Percentiles rank a stretch among this genome's conserved stretches.
Evolutionary conservation across 257 asterid species (phyloP).

Genomic region (Thymus quinquecostatus): DNA sequence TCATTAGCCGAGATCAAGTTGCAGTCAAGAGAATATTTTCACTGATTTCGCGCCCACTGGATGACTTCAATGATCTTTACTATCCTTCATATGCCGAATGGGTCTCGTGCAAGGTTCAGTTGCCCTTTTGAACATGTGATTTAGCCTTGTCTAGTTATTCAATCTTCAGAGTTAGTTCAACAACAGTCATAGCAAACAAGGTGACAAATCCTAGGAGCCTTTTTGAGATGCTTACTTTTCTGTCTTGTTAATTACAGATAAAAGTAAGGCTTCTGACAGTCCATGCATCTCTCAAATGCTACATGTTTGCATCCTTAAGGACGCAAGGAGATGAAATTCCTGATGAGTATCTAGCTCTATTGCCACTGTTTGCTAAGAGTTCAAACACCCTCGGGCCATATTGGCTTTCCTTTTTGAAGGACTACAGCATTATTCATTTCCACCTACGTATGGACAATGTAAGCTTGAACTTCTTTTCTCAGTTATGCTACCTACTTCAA

Average conservation of each 20-base stretch:
- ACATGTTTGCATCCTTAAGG: slow-evolving; percentile 73
- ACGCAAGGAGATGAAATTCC: slow-evolving; percentile 69
- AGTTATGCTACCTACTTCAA: slow-evolving; percentile 29
- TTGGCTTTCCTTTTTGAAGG: slow-evolving; percentile 92
- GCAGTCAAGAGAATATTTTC: slow-evolving; percentile 96
- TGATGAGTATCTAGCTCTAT: slow-evolving; percentile 71
- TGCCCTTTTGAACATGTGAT: slow-evolving; percentile 6
- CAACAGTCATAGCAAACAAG: slow-evolving; percentile 18
- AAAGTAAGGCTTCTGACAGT: slow-evolving; percentile 93
- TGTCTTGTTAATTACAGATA: slow-evolving; percentile 57
- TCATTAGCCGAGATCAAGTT: slow-evolving; percentile 90
- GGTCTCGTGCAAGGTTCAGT: slow-evolving; percentile 97
- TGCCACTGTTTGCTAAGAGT: slow-evolving; percentile 83
- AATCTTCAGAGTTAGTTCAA: slow-evolving; percentile 25
- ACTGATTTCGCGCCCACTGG: slow-evolving; percentile 88
- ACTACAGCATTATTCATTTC: slow-evolving; percentile 71
- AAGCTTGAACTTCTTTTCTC: slow-evolving; percentile 49
- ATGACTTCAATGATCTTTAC: slow-evolving; percentile 86
- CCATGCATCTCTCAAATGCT: slow-evolving; percentile 96
- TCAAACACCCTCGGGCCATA: slow-evolving; percentile 76
- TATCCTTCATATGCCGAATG: slow-evolving; percentile 99
- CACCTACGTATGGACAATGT: slow-evolving; percentile 68
- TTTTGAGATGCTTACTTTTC: slow-evolving; percentile 35
- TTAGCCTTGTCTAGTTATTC: slow-evolving; percentile 28
- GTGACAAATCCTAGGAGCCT: slow-evolving; percentile 18